Evolutionary conservation across 306 rosid species (phyloP), one percentile per base, ranked within the genome.

Genomic region (Datisca glomerata): DNA sequence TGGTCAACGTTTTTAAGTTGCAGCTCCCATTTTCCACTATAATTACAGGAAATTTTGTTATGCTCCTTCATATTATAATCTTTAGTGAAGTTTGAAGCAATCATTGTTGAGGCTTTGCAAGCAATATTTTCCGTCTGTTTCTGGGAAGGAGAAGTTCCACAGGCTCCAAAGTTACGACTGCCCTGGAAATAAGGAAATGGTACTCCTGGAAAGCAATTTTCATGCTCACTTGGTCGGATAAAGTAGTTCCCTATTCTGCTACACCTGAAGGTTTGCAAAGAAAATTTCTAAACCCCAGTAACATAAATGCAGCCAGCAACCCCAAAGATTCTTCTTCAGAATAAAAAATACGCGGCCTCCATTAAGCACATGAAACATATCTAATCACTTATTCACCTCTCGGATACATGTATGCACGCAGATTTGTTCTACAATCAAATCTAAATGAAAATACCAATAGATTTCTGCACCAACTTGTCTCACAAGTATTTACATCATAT

Each of bases 131-230:
- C 68, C 32, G 13, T 18, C 43, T 64, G 57, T 23, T 62, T 60
- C 24, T 61, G 54, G 8, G 27, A 29, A 45, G 42, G 49, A 41
- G 45, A 51, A 45, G 63, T 36, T 38, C 53, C 71, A 68, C 17
- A 12, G 35, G 56, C 59, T 28, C 57, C 57, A 50, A 42, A 45
- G 45, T 41, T 45, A 49, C 56, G 48, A 21, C 50, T 62, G 38
- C 39, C 57, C 46, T 24, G 54, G 49, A 65, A 53, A 53, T 58
- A 41, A 37, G 33, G 24, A 53, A 37, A 46, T 22, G 73, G 49
- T 10, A 45, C 56, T 63, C 53, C 45, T 68, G 58, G 64, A 18
- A 41, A 32, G 46, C 56, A 66, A n/a, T 43, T 66, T 57, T 57
- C 68, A 49, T 18, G 60, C 46, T 53, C 63, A 38, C 59, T 46